Evolutionary conservation across 1,139 yeast species (phyloP).

Genomic region (Pichia sp.): DNA sequence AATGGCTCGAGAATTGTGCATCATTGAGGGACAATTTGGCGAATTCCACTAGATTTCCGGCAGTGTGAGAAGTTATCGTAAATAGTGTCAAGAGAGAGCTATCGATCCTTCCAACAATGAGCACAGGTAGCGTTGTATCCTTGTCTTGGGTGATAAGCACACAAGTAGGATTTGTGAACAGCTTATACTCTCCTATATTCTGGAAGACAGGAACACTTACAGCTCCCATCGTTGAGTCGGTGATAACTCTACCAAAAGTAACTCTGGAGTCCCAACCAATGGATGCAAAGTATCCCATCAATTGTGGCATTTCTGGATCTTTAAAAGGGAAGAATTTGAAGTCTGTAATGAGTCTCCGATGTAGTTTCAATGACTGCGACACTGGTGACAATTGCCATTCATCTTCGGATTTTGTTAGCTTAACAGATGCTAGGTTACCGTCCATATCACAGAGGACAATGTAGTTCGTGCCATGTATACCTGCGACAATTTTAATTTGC

Average conservation of each 20-base stretch:
- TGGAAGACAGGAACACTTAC: background rate
- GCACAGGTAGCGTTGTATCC: conserved; percentile 25
- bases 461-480: conserved; percentile 17
- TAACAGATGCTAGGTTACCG: conserved; percentile 26
- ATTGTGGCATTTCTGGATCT: conserved; percentile 15
- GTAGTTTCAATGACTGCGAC: conserved; percentile 27
- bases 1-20: conserved; percentile 64
- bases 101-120: conserved; percentile 54
- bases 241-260: conserved; percentile 32
- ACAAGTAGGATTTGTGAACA: conserved; percentile 45
- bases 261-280: conserved; percentile 57
- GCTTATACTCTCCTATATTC: conserved; percentile 30
- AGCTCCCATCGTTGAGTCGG: conserved; percentile 1
- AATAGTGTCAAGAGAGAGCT: conserved; percentile 50
- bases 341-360: conserved; percentile 36
- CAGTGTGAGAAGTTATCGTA: conserved; percentile 14
- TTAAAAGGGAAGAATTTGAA: conserved; percentile 26
- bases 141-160: conserved; percentile 22
- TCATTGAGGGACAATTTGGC: conserved; percentile 60
- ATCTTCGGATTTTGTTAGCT: background rate
- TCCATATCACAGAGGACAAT: conserved; percentile 31
- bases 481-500: conserved; percentile 18
- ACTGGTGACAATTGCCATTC: conserved; percentile 6
- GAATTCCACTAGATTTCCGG: conserved; percentile 26
- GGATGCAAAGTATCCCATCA: conserved; percentile 38